Evolutionary conservation across 2,329 filamentous ascomycete species (phyloP).

Genomic region (Botrytis squamosa): DNA sequence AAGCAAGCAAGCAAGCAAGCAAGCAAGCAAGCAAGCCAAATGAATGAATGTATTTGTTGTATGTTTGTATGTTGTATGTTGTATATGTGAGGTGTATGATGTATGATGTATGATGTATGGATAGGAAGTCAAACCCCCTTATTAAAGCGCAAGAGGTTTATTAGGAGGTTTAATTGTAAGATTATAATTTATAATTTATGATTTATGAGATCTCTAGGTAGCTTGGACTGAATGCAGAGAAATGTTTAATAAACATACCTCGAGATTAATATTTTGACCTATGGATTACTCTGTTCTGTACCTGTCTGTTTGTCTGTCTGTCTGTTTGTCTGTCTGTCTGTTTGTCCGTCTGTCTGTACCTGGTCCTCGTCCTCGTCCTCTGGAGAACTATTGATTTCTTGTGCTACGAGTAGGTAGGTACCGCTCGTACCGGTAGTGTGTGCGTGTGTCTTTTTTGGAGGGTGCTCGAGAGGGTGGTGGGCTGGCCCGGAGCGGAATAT

Average conservation of each 20-base stretch:
- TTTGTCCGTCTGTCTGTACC: too few species aligned
- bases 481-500: conserved; percentile 1
- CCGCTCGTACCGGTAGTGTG: neutral
- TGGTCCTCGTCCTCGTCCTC: too few species aligned
- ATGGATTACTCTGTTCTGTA: neutral
- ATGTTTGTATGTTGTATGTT: neutral
- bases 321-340: neutral
- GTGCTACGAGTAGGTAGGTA: neutral
- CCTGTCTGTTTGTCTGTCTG: too few species aligned
- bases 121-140: neutral
- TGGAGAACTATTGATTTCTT: neutral
- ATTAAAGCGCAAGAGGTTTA: neutral
- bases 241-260: neutral
- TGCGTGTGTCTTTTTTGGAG: neutral
- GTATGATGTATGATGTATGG: neutral
- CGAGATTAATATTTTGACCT: neutral
- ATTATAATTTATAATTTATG: too few species aligned
- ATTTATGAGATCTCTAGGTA: neutral
- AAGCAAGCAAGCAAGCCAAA: neutral
- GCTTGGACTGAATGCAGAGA: neutral
- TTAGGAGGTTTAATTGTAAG: neutral
- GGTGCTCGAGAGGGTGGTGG: too few species aligned
- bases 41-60: neutral
- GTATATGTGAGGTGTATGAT: neutral
- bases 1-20: neutral